phyloP scores from a whole-genome alignment of 345 rosid species.

The Citrus maxima region DNA sequence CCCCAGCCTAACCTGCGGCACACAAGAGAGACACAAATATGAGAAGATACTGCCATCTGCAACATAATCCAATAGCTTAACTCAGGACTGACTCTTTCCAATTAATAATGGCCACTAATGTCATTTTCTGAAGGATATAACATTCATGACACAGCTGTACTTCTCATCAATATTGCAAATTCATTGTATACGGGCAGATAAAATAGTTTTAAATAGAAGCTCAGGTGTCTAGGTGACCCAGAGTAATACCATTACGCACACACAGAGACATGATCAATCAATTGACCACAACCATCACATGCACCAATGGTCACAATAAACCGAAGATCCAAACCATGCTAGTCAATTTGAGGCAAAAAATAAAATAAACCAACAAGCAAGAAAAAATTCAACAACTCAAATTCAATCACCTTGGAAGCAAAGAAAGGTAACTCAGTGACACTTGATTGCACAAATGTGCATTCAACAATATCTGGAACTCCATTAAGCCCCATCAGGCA shows the following conservation, averaged over 20 bases:
- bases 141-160: background rate
- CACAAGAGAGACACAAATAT: background rate
- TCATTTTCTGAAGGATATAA: background rate
- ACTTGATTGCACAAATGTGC: constrained; percentile 69
- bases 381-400: background rate
- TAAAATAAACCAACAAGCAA: background rate
- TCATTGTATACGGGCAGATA: no score
- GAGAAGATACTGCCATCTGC: background rate
- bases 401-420: constrained; percentile 69
- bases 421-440: constrained; percentile 81
- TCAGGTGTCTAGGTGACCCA: background rate
- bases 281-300: background rate
- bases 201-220: background rate
- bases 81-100: background rate
- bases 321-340: background rate
- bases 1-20: constrained; percentile 62
- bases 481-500: constrained; percentile 90
- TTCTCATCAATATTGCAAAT: background rate
- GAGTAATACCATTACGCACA: background rate
- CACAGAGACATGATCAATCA: background rate
- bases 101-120: background rate
- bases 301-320: background rate
- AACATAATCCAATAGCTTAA: background rate
- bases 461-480: constrained; percentile 69
- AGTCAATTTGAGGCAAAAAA: background rate